Percentiles rank a stretch among this genome's conserved stretches.
Evolutionary conservation across 2,329 filamentous ascomycete genomes (phyloP).

Genomic region (Scedosporium minutisporum): DNA sequence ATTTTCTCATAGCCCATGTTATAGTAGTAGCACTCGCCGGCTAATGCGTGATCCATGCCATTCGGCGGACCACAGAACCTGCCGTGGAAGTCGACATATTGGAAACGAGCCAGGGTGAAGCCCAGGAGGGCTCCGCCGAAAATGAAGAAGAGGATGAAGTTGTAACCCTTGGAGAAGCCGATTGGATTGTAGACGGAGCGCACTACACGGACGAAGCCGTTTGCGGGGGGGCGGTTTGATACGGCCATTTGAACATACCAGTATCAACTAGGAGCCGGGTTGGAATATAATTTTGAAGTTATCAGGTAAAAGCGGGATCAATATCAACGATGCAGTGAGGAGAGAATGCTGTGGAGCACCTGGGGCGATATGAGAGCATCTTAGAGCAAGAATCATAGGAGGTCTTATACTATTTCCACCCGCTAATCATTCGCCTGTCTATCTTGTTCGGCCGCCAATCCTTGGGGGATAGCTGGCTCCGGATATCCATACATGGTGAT

Average conservation of each 20-base stretch:
- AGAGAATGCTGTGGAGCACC: too few species aligned
- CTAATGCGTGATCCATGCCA: slow-evolving; percentile 8
- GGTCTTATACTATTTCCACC: too few species aligned
- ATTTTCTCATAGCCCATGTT: slow-evolving; percentile 17
- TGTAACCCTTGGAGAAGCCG: slow-evolving; percentile 14
- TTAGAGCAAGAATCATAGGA: too few species aligned
- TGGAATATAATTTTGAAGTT: too few species aligned
- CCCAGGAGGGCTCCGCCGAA: slow-evolving; percentile 31
- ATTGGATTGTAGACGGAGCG: slow-evolving; percentile 14
- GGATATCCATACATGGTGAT: too few species aligned
- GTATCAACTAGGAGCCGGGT: too few species aligned
- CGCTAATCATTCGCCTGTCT: too few species aligned
- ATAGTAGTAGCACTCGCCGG: slow-evolving; percentile 31
- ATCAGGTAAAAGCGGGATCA: too few species aligned
- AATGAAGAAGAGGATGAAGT: slow-evolving; percentile 18
- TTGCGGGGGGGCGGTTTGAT: slow-evolving; percentile 9
- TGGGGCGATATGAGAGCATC: too few species aligned
- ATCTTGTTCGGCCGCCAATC: too few species aligned
- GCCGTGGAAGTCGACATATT: slow-evolving; percentile 35
- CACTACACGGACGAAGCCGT: slow-evolving; percentile 12
- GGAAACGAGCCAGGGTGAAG: slow-evolving; percentile 37
- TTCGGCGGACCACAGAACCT: slow-evolving; percentile 15
- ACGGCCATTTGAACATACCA: background rate
- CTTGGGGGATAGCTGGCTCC: too few species aligned
- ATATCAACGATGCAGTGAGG: too few species aligned